phyloP scores from a whole-genome alignment of 306 rosid genomes.

The Cicer chorassanicum region DNA sequence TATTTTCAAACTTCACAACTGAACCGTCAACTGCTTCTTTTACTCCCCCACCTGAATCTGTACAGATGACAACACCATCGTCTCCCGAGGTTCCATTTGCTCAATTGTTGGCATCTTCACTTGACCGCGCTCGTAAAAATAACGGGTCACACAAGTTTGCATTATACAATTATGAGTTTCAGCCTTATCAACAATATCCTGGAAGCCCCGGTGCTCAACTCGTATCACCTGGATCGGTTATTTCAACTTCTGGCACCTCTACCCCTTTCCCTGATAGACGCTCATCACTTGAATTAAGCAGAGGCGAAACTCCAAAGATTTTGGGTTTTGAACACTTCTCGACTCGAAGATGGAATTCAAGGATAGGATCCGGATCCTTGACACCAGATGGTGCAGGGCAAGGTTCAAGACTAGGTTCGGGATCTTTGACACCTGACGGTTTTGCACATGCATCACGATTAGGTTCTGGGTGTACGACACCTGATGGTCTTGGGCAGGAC shows the following conservation, averaged over 20 bases:
- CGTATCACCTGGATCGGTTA: conserved; percentile 90
- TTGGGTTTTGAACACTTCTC: conserved; percentile 80
- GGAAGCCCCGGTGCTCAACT: conserved; percentile 94
- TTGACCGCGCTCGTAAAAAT: conserved; percentile 68
- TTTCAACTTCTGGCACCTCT: conserved; percentile 92
- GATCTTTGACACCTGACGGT: conserved; percentile 88
- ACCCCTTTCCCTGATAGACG: conserved; percentile 88
- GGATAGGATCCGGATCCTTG: conserved; percentile 88
- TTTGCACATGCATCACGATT: conserved; percentile 69
- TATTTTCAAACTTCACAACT: conserved; percentile 85
- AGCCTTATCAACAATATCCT: conserved; percentile 84
- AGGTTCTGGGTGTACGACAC: conserved; percentile 88
- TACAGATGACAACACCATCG: conserved; percentile 91
- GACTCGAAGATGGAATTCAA: conserved; percentile 79
- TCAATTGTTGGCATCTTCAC: conserved; percentile 82
- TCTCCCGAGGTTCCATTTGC: conserved; percentile 99
- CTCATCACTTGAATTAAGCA: conserved; percentile 68
- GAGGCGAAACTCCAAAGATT: conserved; percentile 79
- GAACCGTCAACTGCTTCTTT: conserved; percentile 94
- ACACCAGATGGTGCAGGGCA: conserved; percentile 83
- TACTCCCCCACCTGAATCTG: conserved; percentile 97
- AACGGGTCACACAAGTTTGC: conserved; percentile 73
- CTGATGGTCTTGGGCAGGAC: conserved; percentile 77
- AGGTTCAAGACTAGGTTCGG: conserved; percentile 84
- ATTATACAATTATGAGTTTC: conserved; percentile 74